A percentile compares a stretch with the other conserved stretches of the same genome.
These are phyloP conservation scores for Gynostemma pentaphyllum DNA, from an alignment of 306 rosid genomes.

Conservation along the genomic window DNA sequence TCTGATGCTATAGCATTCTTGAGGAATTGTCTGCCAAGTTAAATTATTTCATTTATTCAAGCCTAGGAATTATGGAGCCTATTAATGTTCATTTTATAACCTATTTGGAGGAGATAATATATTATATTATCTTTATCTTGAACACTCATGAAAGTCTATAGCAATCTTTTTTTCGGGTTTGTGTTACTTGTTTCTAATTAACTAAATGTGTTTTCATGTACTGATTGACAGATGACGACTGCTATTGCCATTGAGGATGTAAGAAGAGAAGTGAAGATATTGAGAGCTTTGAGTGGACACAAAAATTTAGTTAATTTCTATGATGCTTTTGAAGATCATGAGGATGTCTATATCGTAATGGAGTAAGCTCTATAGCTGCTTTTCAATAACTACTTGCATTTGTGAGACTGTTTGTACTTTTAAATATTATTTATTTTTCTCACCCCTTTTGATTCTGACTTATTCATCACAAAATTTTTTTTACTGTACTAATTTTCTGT, in stretches of 20 bases:
- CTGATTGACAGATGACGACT: constrained; percentile 70
- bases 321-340: constrained; percentile 79
- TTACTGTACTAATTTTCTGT: constrained; percentile 5
- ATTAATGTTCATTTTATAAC: not conserved
- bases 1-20: not conserved
- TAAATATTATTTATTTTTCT: constrained; percentile 7
- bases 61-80: too few relatives aligned
- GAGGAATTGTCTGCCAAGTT: constrained; percentile 7
- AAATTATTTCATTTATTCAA: not conserved
- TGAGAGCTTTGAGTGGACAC: constrained; percentile 83
- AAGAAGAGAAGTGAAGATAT: constrained; percentile 87
- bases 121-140: not conserved
- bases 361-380: constrained; percentile 47
- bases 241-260: constrained; percentile 94
- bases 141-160: not conserved
- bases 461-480: not conserved
- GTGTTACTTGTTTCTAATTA: not conserved
- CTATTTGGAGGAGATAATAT: not conserved
- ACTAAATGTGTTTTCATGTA: constrained; percentile 10
- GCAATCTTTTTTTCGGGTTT: not conserved
- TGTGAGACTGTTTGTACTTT: constrained; percentile 2
- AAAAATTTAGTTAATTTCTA: constrained; percentile 59
- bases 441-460: not conserved
- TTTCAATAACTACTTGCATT: constrained; percentile 1
- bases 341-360: constrained; percentile 83